phyloP scores from a whole-genome alignment of 2,329 filamentous ascomycete genomes.

The Phyllosticta citriasiana region DNA sequence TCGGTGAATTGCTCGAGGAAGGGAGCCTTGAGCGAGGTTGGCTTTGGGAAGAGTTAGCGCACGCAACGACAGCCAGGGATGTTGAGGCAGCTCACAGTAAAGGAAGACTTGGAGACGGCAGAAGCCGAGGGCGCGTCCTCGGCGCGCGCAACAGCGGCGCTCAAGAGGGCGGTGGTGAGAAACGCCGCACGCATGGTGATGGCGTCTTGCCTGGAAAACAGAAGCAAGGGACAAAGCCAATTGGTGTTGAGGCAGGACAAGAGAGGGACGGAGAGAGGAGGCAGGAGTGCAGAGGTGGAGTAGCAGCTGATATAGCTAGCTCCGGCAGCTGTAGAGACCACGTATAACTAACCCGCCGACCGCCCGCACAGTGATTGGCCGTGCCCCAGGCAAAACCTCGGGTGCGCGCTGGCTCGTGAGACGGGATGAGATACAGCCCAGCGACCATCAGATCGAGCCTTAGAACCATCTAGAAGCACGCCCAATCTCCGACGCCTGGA shows the following conservation, averaged over 20 bases:
- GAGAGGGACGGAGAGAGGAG: background rate
- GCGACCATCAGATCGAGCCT: background rate
- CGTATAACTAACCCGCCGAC: slow-evolving; percentile 6
- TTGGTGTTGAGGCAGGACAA: slow-evolving; percentile 2
- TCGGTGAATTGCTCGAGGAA: slow-evolving; percentile 99
- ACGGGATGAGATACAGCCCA: too few species aligned
- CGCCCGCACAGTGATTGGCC: background rate
- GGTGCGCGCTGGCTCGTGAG: background rate
- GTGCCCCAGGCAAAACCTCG: too few species aligned
- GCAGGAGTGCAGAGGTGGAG: slow-evolving; percentile 5
- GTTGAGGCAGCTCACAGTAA: slow-evolving; percentile 59
- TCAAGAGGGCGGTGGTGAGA: slow-evolving; percentile 59
- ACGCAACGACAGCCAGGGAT: background rate
- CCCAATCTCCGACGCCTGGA: background rate
- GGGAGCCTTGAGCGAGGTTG: slow-evolving; percentile 76
- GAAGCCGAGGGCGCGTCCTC: slow-evolving; percentile 46
- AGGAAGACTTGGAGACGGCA: slow-evolving; percentile 57
- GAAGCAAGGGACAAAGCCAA: slow-evolving; percentile 9
- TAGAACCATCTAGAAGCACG: background rate
- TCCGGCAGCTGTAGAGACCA: slow-evolving; percentile 1
- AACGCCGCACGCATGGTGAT: slow-evolving; percentile 73
- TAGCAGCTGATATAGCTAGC: slow-evolving; percentile 9
- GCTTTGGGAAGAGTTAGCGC: slow-evolving; percentile 46
- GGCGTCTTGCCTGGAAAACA: background rate
- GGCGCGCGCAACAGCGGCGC: slow-evolving; percentile 62